Conservation (phyloP, 192 early-diverging fungal species). For the Oehlia diaphana region DNA sequence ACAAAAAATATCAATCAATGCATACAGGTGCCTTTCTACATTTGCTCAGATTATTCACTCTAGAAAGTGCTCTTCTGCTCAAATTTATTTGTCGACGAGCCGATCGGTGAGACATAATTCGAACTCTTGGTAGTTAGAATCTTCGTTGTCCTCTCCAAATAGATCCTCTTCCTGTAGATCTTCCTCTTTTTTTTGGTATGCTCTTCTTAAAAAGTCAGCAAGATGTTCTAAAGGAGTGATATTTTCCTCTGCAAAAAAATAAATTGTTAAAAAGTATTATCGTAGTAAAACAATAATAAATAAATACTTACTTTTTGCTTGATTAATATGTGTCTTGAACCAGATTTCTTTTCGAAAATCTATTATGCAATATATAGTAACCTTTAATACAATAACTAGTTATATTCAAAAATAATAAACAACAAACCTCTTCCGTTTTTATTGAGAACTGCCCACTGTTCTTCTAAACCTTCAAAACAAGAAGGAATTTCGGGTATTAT, state of each 20-base stretch:
- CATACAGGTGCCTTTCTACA: neutral
- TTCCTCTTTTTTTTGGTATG: too few species aligned
- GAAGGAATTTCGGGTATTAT: too few species aligned
- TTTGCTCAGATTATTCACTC: neutral
- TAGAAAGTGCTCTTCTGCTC: neutral
- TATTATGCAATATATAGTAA: neutral
- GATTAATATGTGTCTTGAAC: neutral
- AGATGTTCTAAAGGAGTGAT: too few species aligned
- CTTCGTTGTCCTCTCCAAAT: too few species aligned
- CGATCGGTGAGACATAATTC: too few species aligned
- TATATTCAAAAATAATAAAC: neutral
- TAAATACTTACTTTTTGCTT: neutral
- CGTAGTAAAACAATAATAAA: neutral
- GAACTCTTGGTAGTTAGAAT: too few species aligned
- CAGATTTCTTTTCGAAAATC: neutral
- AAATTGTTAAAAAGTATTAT: neutral
- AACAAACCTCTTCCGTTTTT: neutral
- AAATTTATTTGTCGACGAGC: slow-evolving; percentile 2
- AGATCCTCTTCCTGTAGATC: too few species aligned
- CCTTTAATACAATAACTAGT: neutral
- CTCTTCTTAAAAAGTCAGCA: too few species aligned
- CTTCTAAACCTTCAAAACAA: neutral
- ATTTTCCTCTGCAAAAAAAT: too few species aligned
- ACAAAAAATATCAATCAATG: neutral
- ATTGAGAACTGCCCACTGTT: neutral